phyloP scores from a whole-genome alignment of 179 eudicot genomes.

The Vitellaria paradoxa region DNA sequence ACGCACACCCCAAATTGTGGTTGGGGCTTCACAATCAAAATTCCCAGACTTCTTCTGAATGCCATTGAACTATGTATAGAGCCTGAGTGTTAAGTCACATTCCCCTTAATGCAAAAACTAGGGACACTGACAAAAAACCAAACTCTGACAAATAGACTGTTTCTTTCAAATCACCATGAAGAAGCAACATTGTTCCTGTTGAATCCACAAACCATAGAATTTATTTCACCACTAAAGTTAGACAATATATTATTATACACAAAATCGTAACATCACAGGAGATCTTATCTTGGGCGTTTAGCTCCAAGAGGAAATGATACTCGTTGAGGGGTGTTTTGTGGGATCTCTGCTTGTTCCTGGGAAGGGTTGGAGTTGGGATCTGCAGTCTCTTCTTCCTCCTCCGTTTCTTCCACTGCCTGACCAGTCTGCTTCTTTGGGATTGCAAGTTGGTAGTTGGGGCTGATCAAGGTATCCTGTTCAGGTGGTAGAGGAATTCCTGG shows the following conservation, averaged over 20 bases:
- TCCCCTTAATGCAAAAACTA: background rate
- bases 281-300: slow-evolving; percentile 51
- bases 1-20: too few relatives aligned
- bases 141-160: too few relatives aligned
- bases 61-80: too few relatives aligned
- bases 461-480: slow-evolving; percentile 79
- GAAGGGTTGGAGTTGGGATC: slow-evolving; percentile 46
- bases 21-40: too few relatives aligned
- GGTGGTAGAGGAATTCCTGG: slow-evolving; percentile 90
- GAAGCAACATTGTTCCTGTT: background rate
- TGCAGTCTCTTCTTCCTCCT: slow-evolving; percentile 43
- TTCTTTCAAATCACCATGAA: background rate
- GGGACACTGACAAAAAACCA: background rate
- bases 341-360: slow-evolving; percentile 54
- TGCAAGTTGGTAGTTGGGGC: slow-evolving; percentile 82
- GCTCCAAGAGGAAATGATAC: slow-evolving; percentile 76
- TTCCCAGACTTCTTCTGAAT: too few relatives aligned
- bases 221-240: background rate
- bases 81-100: too few relatives aligned
- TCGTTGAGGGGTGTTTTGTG: slow-evolving; percentile 55
- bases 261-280: background rate
- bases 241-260: background rate
- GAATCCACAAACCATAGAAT: background rate
- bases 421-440: slow-evolving; percentile 50
- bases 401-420: slow-evolving; percentile 45